A percentile compares a stretch with the other conserved stretches of the same genome.
Evolutionary conservation across 2,329 filamentous ascomycete genomes (phyloP).

Genomic region (Colletotrichum abscissum): DNA sequence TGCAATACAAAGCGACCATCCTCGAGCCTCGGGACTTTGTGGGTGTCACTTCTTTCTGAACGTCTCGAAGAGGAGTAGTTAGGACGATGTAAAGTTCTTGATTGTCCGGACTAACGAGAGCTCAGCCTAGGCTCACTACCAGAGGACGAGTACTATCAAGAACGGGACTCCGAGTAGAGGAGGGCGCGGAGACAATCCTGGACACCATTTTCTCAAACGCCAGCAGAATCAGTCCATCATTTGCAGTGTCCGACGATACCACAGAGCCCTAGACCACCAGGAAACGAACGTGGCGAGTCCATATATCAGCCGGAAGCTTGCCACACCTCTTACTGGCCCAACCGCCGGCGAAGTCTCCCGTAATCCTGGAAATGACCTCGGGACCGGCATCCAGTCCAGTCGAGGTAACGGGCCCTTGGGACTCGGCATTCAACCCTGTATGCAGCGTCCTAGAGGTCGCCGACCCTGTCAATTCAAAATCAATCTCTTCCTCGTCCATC

Average conservation of each 20-base stretch:
- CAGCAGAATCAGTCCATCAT: background rate
- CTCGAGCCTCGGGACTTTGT: constrained; percentile 11
- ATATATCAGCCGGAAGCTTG: background rate
- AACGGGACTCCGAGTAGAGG: background rate
- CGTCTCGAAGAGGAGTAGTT: constrained; percentile 1
- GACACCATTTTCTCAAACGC: background rate
- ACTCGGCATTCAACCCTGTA: constrained; percentile 3
- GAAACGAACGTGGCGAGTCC: background rate
- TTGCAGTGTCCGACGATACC: background rate
- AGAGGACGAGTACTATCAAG: background rate
- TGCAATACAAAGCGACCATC: constrained; percentile 22
- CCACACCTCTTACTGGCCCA: background rate
- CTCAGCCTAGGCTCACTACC: background rate
- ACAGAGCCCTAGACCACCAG: background rate
- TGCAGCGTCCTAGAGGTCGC: background rate
- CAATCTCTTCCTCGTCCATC: constrained; percentile 1
- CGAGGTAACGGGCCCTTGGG: background rate
- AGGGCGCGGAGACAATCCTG: background rate
- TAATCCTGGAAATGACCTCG: background rate
- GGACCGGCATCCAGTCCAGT: background rate
- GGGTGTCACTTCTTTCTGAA: background rate
- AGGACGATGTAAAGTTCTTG: constrained; percentile 29
- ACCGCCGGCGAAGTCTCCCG: background rate
- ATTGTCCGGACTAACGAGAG: constrained; percentile 17
- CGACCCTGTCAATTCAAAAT: constrained; percentile 4